These are phyloP conservation scores for Diaporthe ampelina DNA, from an alignment of 2,329 filamentous ascomycete genomes.

Conservation along the genomic window DNA sequence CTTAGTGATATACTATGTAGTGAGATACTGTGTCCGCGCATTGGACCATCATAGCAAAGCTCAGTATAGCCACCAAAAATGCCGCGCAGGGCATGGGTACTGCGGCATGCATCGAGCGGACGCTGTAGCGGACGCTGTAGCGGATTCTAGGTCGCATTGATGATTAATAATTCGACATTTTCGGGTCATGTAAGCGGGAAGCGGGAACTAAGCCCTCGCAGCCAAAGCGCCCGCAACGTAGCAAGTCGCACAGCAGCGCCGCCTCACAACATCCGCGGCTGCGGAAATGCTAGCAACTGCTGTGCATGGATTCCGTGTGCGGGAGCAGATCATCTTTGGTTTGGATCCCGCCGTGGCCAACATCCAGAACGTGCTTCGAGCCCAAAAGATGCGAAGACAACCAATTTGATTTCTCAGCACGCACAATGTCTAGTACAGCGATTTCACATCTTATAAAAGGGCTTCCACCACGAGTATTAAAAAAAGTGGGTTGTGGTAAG, in stretches of 20 bases:
- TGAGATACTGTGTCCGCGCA: too few species aligned
- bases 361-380: background rate
- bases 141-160: too few species aligned
- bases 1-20: too few species aligned
- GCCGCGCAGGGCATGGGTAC: background rate
- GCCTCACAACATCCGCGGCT: background rate
- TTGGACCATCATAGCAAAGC: background rate
- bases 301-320: too few species aligned
- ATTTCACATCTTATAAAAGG: background rate
- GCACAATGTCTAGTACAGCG: too few species aligned
- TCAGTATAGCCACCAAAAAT: background rate
- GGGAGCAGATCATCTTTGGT: background rate
- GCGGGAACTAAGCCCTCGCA: background rate
- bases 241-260: background rate
- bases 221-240: background rate
- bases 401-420: constrained; percentile 9
- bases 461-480: accelerated
- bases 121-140: background rate
- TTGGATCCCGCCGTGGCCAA: background rate
- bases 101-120: background rate
- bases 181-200: background rate
- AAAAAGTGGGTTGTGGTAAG: too few species aligned
- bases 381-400: background rate
- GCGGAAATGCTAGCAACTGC: background rate
- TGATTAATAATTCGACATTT: background rate